Evolutionary conservation across 2,329 filamentous ascomycete genomes (phyloP).

Genomic region (Cladorrhinum sp.): DNA sequence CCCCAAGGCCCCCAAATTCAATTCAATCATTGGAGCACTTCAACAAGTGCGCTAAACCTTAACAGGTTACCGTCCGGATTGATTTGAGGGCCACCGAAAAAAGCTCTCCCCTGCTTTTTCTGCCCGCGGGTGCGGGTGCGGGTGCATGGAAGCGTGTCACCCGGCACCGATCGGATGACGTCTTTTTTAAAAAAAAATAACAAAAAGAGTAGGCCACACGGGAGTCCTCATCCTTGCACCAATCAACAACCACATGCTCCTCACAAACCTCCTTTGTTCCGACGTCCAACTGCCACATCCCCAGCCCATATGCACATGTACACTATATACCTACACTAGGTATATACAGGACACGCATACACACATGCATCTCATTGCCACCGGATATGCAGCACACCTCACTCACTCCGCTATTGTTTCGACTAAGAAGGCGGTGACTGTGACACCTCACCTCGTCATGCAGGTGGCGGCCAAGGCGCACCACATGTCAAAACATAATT

Average conservation of each 20-base stretch:
- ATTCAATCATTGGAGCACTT: background rate
- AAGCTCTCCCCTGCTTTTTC: background rate
- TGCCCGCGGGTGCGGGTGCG: background rate
- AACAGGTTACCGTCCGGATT: background rate
- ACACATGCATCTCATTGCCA: too few species aligned
- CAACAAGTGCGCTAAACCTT: background rate
- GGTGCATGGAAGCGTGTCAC: background rate
- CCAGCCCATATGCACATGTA: too few species aligned
- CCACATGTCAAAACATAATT: background rate
- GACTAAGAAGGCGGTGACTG: background rate
- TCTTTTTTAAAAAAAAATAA: background rate
- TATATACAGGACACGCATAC: too few species aligned
- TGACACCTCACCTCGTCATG: background rate
- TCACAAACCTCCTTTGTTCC: background rate
- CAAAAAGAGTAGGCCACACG: background rate
- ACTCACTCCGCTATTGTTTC: background rate
- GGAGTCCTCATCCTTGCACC: background rate
- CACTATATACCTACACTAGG: too few species aligned
- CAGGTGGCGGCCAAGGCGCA: background rate
- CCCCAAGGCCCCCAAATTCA: background rate
- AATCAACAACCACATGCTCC: background rate
- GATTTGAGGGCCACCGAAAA: background rate
- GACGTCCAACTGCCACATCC: background rate
- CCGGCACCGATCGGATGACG: background rate
- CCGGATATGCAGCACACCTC: background rate